A percentile compares a stretch with the other conserved stretches of the same genome.
Evolutionary conservation across 371 early-diverging fungal genomes (phyloP).

Genomic region (Rhizomucor miehei): DNA sequence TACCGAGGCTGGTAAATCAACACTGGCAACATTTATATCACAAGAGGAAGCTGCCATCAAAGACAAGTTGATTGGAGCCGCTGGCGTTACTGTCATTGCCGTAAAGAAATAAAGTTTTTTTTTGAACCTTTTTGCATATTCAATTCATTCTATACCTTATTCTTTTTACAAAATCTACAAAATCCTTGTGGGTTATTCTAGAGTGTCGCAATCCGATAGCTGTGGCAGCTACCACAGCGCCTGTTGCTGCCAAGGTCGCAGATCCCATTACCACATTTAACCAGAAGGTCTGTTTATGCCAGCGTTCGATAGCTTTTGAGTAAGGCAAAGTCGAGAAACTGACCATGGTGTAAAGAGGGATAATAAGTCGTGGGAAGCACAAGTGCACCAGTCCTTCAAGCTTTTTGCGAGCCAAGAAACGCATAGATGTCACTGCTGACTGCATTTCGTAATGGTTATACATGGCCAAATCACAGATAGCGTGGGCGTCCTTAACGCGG

Average conservation of each 20-base stretch:
- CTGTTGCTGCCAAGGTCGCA: conserved; percentile 7
- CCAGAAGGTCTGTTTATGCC: conserved; percentile 59
- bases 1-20: conserved; percentile 10
- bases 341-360: conserved; percentile 97
- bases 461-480: conserved; percentile 94
- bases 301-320: conserved; percentile 63
- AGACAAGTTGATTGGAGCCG: background rate
- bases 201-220: too few relatives aligned
- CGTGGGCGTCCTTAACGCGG: conserved; percentile 79
- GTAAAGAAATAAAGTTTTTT: conserved; percentile 6
- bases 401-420: conserved; percentile 73
- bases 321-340: conserved; percentile 90
- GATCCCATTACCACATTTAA: conserved; percentile 29
- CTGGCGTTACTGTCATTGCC: conserved; percentile 15
- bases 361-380: conserved; percentile 66
- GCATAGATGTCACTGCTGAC: conserved; percentile 68
- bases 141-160: too few relatives aligned
- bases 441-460: conserved; percentile 96
- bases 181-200: too few relatives aligned
- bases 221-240: too few relatives aligned
- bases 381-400: conserved; percentile 77
- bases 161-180: too few relatives aligned
- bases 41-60: conserved; percentile 21
- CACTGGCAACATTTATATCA: conserved; percentile 11
- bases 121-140: too few relatives aligned